Evolutionary conservation across 257 asterid species (phyloP).

Genomic region (Solanum etuberosum): DNA sequence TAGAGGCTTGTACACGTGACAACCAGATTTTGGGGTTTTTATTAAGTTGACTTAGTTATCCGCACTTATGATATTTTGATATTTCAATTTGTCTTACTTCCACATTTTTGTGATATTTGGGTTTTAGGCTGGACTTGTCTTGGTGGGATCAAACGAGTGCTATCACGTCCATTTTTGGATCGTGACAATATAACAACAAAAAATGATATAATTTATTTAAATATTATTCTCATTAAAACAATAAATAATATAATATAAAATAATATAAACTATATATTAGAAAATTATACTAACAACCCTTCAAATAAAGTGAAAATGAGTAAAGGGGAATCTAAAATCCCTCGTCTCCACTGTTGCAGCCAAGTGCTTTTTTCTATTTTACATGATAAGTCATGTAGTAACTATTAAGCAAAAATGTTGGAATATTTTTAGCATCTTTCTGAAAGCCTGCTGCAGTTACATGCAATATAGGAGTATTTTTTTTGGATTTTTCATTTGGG

Average conservation of each 20-base stretch:
- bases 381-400: background rate
- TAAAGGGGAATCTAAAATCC: background rate
- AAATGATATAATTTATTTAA: background rate
- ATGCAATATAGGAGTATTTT: background rate
- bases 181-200: background rate
- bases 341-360: background rate
- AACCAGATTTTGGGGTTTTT: no score
- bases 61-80: no score
- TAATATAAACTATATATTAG: background rate
- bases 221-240: no score
- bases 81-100: no score
- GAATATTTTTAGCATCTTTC: background rate
- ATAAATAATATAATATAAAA: background rate
- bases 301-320: background rate
- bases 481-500: rapidly evolving
- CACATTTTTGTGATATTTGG: no score
- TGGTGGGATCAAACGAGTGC: no score
- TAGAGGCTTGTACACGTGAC: no score
- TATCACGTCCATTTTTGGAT: no score
- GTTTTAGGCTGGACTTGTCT: no score
- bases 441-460: background rate
- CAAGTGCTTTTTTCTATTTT: background rate
- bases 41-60: no score
- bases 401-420: background rate
- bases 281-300: background rate